Evolutionary conservation across 2,329 filamentous ascomycete genomes (phyloP).

Genomic region (Penicillium sclerotigenum): DNA sequence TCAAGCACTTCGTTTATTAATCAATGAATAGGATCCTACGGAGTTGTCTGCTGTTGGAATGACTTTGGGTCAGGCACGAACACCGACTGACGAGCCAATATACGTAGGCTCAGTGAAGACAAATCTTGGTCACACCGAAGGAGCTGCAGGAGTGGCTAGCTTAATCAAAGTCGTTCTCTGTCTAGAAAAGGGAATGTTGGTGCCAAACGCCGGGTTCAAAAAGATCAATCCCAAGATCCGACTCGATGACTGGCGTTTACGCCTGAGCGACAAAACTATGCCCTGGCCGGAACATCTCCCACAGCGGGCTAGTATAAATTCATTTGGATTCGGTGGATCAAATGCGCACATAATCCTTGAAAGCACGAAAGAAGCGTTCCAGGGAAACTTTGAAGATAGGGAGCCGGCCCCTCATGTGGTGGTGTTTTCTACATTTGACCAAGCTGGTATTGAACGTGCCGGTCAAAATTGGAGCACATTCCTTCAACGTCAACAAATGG

Average conservation of each 20-base stretch:
- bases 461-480: conserved; percentile 13
- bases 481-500: conserved; percentile 7
- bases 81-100: conserved; percentile 15
- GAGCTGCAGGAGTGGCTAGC: conserved; percentile 50
- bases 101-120: conserved; percentile 32
- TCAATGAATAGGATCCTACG: conserved; percentile 10
- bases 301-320: conserved; percentile 25
- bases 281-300: conserved; percentile 21
- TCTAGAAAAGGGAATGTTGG: conserved; percentile 41
- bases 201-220: conserved; percentile 47
- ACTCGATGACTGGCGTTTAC: conserved; percentile 23
- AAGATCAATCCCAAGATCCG: conserved; percentile 42
- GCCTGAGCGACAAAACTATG: conserved; percentile 13
- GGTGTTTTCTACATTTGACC: conserved; percentile 16
- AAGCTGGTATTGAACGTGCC: conserved; percentile 19
- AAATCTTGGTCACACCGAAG: conserved; percentile 50
- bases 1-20: not conserved
- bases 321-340: conserved; percentile 31
- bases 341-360: conserved; percentile 27
- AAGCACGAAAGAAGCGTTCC: conserved; percentile 14
- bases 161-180: conserved; percentile 46
- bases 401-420: conserved; percentile 14
- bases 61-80: conserved; percentile 15
- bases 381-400: conserved; percentile 3
- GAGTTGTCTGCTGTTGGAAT: conserved; percentile 19